These are phyloP conservation scores for Auricularia sp. DNA, from an alignment of 768 basidiomycete species.

Conservation along the genomic window DNA sequence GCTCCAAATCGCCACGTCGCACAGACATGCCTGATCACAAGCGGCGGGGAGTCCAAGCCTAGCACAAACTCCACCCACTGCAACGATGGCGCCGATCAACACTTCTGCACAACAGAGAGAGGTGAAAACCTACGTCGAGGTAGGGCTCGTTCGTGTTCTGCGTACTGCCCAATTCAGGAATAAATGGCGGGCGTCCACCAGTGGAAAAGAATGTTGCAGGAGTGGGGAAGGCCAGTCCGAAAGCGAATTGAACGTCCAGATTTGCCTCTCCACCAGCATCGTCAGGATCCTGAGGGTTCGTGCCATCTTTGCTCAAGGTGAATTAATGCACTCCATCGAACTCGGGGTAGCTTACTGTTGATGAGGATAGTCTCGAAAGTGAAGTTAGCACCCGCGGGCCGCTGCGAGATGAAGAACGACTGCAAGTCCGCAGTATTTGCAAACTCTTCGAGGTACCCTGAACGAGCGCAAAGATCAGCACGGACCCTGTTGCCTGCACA, in stretches of 20 bases:
- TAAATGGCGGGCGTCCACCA: slow-evolving; percentile 49
- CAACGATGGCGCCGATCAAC: slow-evolving; percentile 4
- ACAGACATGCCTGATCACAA: background rate
- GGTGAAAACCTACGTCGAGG: slow-evolving; percentile 21
- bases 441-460: slow-evolving; percentile 25
- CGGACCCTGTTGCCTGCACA: no score
- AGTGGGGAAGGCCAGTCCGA: slow-evolving; percentile 53
- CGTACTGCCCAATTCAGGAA: slow-evolving; percentile 32
- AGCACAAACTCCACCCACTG: slow-evolving; percentile 59
- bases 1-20: background rate
- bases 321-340: no score
- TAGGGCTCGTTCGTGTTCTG: slow-evolving; percentile 42
- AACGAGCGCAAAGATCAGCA: no score
- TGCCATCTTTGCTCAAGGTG: slow-evolving; percentile 33
- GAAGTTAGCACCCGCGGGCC: slow-evolving; percentile 38
- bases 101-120: background rate
- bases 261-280: slow-evolving; percentile 55
- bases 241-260: slow-evolving; percentile 38
- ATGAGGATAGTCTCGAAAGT: slow-evolving; percentile 30
- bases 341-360: slow-evolving; percentile 29
- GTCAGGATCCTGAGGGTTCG: slow-evolving; percentile 44
- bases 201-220: slow-evolving; percentile 53
- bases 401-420: slow-evolving; percentile 38
- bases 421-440: slow-evolving; percentile 36
- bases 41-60: slow-evolving; percentile 15